phyloP scores from a whole-genome alignment of 2,329 filamentous ascomycete genomes.

The Cercospora sojina region DNA sequence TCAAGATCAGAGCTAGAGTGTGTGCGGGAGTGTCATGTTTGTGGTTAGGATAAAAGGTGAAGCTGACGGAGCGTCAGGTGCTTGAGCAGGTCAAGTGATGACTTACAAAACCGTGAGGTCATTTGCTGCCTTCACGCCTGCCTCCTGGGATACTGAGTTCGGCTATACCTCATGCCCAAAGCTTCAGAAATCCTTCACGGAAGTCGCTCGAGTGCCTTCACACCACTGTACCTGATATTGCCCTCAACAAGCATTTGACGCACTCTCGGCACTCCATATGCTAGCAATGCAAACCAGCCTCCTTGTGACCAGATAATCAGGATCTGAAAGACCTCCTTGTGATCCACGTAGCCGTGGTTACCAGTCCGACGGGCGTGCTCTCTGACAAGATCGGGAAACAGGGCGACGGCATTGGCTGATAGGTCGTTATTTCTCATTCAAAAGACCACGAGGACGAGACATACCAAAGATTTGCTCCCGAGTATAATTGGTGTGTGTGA shows the following conservation, averaged over 20 bases:
- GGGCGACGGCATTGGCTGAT: constrained; percentile 1
- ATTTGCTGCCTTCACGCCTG: no score
- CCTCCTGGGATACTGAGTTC: no score
- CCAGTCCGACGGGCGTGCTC: not conserved
- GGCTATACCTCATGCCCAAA: not conserved
- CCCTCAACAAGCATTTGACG: not conserved
- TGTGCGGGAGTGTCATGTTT: no score
- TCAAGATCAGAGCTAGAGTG: no score
- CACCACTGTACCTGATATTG: not conserved
- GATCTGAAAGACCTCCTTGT: not conserved
- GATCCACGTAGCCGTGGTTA: not conserved
- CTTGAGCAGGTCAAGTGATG: no score
- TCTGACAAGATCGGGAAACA: not conserved
- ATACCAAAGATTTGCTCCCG: constrained; percentile 2
- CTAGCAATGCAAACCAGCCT: not conserved
- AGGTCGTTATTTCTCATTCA: not conserved
- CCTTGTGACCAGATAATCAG: not conserved
- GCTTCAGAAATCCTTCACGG: not conserved
- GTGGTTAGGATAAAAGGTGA: no score
- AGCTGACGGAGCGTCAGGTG: no score
- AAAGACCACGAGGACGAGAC: not conserved
- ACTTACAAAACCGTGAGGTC: no score
- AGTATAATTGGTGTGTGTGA: not conserved
- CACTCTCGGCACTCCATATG: not conserved
- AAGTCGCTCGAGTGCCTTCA: constrained; percentile 1